Conservation (phyloP, 202 grass and related monocot species). For the Brachypodium distachyon region DNA sequence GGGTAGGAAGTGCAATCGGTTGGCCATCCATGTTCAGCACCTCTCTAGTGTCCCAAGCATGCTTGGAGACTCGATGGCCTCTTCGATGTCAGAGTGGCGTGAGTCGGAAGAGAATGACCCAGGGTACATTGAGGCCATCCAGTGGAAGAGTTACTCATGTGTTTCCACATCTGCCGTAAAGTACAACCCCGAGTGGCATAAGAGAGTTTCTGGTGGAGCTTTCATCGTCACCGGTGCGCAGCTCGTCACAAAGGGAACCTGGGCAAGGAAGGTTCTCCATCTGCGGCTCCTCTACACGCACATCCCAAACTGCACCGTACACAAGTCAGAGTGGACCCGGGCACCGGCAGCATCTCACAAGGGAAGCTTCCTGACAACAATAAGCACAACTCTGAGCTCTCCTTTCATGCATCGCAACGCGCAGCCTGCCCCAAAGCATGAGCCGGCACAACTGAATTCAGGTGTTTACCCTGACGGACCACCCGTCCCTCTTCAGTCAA, state of each 20-base stretch:
- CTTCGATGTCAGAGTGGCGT: conserved; percentile 56
- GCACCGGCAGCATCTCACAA: conserved; percentile 66
- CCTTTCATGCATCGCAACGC: conserved; percentile 58
- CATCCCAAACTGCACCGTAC: conserved; percentile 65
- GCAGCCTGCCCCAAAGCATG: conserved; percentile 30
- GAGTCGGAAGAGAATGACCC: conserved; percentile 56
- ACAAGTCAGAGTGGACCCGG: conserved; percentile 57
- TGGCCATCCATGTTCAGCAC: conserved; percentile 96
- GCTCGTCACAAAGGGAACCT: conserved; percentile 78
- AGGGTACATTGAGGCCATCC: conserved; percentile 76
- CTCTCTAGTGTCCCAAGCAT: conserved; percentile 93
- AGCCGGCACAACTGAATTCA: conserved; percentile 81
- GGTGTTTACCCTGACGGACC: conserved; percentile 92
- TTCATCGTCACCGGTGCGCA: conserved; percentile 87
- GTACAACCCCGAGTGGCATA: conserved; percentile 66
- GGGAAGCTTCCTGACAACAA: conserved; percentile 80
- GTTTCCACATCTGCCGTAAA: conserved; percentile 53
- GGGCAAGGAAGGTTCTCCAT: conserved; percentile 81
- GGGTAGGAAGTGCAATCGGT: conserved; percentile 78
- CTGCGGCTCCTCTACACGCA: conserved; percentile 73
- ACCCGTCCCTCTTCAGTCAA: conserved; percentile 67
- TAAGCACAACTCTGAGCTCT: conserved; percentile 82
- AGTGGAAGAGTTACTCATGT: conserved; percentile 84
- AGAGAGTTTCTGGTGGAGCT: conserved; percentile 47
- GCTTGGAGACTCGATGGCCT: conserved; percentile 40